Conservation (phyloP, 2,329 filamentous ascomycete genomes). For the Teratosphaeria destructans region DNA sequence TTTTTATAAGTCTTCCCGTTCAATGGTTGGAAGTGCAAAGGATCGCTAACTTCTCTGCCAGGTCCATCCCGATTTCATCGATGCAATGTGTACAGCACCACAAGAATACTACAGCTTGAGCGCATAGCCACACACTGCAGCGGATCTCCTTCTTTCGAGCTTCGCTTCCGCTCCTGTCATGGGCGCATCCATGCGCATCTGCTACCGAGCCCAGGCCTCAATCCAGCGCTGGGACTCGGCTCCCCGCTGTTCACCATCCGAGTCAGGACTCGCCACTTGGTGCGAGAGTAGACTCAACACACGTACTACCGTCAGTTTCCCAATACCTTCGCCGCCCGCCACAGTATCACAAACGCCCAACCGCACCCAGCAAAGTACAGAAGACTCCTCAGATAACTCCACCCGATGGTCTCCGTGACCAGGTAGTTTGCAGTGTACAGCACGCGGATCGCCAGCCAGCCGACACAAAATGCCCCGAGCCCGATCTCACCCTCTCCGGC, state of each 20-base stretch:
- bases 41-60: slow-evolving; percentile 15
- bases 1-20: slow-evolving; percentile 31
- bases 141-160: too few relatives aligned
- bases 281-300: background rate
- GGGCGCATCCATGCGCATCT: too few relatives aligned
- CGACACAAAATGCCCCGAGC: slow-evolving; percentile 26
- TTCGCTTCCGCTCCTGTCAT: too few relatives aligned
- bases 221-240: too few relatives aligned
- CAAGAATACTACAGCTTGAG: background rate
- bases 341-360: slow-evolving; percentile 22
- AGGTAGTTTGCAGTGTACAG: slow-evolving; percentile 30
- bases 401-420: slow-evolving; percentile 11
- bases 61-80: background rate
- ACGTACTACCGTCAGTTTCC: background rate
- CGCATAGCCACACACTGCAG: background rate
- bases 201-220: too few relatives aligned
- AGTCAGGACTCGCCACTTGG: background rate
- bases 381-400: slow-evolving; percentile 21
- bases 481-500: slow-evolving; percentile 18
- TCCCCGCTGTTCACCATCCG: background rate
- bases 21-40: background rate
- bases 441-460: slow-evolving; percentile 27
- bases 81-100: background rate
- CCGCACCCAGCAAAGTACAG: slow-evolving; percentile 21
- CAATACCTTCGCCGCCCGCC: slow-evolving; percentile 20